Percentiles rank a stretch among this genome's conserved stretches.
Conservation (phyloP, 1,284 basidiomycete genomes). For the Trichosporon inkin region DNA sequence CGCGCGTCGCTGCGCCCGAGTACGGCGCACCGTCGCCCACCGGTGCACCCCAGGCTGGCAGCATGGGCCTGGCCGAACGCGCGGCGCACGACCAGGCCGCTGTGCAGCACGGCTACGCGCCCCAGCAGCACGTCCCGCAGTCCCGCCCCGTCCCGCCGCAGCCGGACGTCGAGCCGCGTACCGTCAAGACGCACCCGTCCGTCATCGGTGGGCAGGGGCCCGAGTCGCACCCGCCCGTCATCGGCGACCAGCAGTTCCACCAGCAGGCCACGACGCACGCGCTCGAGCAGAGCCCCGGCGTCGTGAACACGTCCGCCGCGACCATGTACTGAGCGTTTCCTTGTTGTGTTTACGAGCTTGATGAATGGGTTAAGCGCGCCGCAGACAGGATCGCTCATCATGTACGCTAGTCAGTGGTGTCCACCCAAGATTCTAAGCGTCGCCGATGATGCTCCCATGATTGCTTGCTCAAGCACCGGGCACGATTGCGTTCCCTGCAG, state of each 20-base stretch:
- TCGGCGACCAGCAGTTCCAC: not conserved
- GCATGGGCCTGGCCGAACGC: conserved; percentile 1
- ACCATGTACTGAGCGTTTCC: too few species aligned
- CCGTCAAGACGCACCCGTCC: not conserved
- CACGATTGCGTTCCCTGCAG: too few species aligned
- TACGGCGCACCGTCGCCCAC: not conserved
- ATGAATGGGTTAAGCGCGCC: too few species aligned
- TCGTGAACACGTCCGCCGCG: too few species aligned
- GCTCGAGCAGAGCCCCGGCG: too few species aligned
- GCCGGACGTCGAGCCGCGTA: not conserved
- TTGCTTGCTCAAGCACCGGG: too few species aligned
- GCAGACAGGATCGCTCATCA: too few species aligned
- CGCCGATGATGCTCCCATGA: too few species aligned
- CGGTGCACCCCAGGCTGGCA: not conserved
- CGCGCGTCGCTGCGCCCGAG: conserved; percentile 1
- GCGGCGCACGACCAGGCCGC: conserved; percentile 1
- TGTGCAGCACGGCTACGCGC: not conserved
- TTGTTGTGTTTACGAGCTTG: too few species aligned
- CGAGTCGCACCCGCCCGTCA: not conserved
- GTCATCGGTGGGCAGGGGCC: not conserved
- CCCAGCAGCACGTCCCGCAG: not conserved
- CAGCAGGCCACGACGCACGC: not conserved
- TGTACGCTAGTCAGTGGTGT: too few species aligned
- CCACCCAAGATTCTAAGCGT: too few species aligned
- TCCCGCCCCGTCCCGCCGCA: not conserved